Conservation (phyloP, 2,329 filamentous ascomycete species). For the Apiospora koreana region DNA sequence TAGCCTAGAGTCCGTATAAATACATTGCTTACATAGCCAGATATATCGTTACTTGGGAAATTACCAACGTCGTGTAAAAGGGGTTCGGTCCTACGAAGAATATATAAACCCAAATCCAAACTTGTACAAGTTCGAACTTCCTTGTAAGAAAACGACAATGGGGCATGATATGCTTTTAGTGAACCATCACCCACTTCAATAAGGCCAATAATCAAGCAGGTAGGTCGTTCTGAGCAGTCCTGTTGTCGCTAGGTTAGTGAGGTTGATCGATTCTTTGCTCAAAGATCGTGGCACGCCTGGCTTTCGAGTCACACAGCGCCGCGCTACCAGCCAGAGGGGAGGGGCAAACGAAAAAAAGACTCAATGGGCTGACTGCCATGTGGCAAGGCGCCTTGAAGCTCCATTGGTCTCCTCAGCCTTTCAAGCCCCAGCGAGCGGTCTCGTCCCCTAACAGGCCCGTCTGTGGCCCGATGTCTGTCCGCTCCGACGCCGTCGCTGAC, state of each 20-base stretch:
- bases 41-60: background rate
- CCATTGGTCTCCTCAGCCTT: background rate
- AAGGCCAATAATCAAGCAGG: too few species aligned
- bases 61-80: too few species aligned
- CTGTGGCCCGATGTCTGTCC: conserved; percentile 2
- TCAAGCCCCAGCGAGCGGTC: background rate
- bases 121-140: too few species aligned
- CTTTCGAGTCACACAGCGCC: background rate
- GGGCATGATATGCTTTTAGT: too few species aligned
- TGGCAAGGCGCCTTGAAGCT: background rate
- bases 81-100: too few species aligned
- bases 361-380: background rate
- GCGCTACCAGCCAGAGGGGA: background rate
- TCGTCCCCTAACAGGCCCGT: background rate
- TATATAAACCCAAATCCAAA: too few species aligned
- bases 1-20: background rate
- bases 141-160: too few species aligned
- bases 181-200: too few species aligned
- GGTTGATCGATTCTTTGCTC: background rate
- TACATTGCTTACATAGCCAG: background rate
- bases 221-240: too few species aligned
- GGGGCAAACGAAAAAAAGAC: background rate
- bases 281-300: background rate
- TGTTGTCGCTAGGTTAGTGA: too few species aligned
- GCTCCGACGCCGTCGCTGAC: background rate